phyloP scores from a whole-genome alignment of 2,329 filamentous ascomycete genomes.

The Plenodomus lindquistii region DNA sequence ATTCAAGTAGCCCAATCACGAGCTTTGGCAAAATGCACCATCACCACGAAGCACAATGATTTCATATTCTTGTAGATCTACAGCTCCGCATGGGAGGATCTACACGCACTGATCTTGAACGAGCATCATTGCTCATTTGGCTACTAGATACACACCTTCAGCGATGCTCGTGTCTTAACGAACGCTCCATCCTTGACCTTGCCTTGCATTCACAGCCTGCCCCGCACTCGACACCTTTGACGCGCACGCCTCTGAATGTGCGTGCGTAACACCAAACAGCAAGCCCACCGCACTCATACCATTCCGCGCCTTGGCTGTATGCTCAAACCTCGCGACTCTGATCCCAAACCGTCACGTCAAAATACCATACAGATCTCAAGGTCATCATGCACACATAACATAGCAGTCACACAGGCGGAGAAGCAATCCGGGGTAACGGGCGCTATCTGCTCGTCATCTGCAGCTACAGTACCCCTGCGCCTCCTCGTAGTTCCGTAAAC shows the following conservation, averaged over 20 bases:
- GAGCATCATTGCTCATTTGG: neutral
- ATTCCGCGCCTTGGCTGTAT: neutral
- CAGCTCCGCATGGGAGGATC: neutral
- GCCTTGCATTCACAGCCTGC: too few species aligned
- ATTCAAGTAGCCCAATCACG: too few species aligned
- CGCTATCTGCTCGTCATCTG: constrained; percentile 4
- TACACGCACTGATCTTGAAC: neutral
- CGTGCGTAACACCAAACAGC: neutral
- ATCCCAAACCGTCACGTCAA: neutral
- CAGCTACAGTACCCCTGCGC: neutral
- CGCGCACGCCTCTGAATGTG: neutral
- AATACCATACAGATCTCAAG: neutral
- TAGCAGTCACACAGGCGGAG: constrained; percentile 2
- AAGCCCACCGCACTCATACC: neutral
- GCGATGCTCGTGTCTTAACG: too few species aligned
- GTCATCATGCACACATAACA: neutral
- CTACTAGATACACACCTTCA: too few species aligned
- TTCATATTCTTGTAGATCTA: neutral
- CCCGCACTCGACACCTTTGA: neutral
- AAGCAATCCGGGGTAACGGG: constrained; percentile 11
- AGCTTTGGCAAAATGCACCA: too few species aligned
- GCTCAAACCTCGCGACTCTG: neutral
- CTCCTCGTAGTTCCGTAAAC: too few species aligned
- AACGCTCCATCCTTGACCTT: too few species aligned
- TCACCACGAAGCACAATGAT: neutral